Evolutionary conservation across 352 stramenopile genomes (phyloP).

Genomic region (Pythium volutum): DNA sequence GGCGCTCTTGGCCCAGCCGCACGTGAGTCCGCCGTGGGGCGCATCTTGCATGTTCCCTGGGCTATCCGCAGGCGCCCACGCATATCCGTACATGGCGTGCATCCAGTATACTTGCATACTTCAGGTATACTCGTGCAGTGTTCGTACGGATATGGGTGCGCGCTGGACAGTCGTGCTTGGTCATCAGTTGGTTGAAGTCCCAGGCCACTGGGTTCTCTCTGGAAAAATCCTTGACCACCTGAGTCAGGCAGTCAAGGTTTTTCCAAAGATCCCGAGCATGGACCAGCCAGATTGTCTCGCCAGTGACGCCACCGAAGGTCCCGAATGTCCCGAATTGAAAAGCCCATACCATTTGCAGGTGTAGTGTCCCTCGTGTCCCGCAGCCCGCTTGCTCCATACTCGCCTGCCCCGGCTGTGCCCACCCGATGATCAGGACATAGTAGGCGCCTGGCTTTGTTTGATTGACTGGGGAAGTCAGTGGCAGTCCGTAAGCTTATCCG

Average conservation of each 20-base stretch:
- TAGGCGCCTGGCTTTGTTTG: background rate
- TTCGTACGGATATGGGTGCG: constrained; percentile 9
- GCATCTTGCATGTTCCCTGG: background rate
- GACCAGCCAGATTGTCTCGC: constrained; percentile 1
- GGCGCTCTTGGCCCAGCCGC: too few species aligned
- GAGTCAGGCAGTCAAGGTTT: too few species aligned
- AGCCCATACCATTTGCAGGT: background rate
- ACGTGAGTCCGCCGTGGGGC: background rate
- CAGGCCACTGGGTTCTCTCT: background rate
- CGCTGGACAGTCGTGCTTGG: background rate
- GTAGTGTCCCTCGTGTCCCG: background rate
- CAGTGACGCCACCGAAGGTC: background rate
- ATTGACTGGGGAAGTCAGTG: background rate
- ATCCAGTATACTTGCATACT: background rate
- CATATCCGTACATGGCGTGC: constrained; percentile 4
- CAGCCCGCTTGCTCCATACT: background rate
- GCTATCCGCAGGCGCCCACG: background rate
- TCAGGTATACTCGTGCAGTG: background rate
- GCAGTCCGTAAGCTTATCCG: too few species aligned
- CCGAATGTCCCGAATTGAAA: background rate
- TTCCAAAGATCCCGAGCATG: background rate
- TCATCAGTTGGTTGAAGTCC: background rate
- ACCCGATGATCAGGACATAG: too few species aligned
- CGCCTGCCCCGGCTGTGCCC: background rate
- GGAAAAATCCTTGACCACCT: too few species aligned